Evolutionary conservation across 305 asterid genomes (phyloP).

Genomic region (Fraxinus albicans): DNA sequence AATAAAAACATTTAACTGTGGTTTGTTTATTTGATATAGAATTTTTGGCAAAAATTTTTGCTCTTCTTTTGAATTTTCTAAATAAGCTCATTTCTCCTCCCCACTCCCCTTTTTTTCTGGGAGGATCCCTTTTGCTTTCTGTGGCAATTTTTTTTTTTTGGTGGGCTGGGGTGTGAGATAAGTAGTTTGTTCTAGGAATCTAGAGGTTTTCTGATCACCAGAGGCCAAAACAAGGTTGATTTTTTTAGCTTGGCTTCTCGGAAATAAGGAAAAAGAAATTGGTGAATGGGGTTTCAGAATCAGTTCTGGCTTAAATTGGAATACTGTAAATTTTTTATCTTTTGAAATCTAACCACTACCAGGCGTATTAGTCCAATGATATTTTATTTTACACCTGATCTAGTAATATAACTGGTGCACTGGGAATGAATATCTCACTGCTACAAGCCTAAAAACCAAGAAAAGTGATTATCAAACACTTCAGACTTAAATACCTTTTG

Average conservation of each 20-base stretch:
- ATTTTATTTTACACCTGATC: not conserved
- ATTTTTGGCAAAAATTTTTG: not conserved
- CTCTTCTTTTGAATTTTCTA: not conserved
- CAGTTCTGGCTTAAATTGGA: not conserved
- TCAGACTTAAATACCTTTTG: constrained; percentile 37
- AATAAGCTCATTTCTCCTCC: not conserved
- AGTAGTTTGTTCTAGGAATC: not conserved
- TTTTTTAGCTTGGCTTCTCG: not conserved
- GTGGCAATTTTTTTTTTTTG: not conserved
- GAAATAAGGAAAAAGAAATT: not conserved
- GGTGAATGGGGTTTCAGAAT: not conserved
- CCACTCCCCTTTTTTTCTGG: not conserved
- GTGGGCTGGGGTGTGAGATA: not conserved
- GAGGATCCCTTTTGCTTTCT: not conserved
- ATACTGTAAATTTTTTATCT: not conserved
- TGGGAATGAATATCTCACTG: not conserved
- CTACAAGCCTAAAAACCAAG: not conserved
- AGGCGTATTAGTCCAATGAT: not conserved
- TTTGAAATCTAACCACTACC: not conserved
- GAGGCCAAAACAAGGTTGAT: not conserved
- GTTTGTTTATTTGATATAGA: not conserved
- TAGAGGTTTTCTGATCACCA: not conserved
- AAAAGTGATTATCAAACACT: constrained; percentile 12
- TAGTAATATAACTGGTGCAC: not conserved
- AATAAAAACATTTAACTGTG: not conserved